Evolutionary conservation across 2,329 filamentous ascomycete genomes (phyloP), one percentile per base, ranked within the genome.

Genomic region (Magnaporthiopsis rhizophila): DNA sequence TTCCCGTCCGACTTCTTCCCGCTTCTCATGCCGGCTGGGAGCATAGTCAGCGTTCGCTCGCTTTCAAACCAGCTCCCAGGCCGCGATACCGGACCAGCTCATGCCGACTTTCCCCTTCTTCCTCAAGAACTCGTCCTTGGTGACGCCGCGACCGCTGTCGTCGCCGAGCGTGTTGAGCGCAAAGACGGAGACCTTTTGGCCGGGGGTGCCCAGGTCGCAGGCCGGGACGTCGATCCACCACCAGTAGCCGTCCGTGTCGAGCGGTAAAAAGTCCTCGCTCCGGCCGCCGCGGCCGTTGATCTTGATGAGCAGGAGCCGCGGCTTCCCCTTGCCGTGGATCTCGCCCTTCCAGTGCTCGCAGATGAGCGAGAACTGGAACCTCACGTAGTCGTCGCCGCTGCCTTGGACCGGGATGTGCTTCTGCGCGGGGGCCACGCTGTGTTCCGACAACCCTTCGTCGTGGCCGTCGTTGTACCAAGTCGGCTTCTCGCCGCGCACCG

Each of bases 311-410:
- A 95, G 77, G 71, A 94, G 86, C 59, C 92, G 78, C 65, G 87
- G 90, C 59, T 86, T 84, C 0, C 88, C 89, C 64, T 80, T 76
- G 0, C 89, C 90, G 67, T 90, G 82, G 66, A 82, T 83, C 68
- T 88, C 83, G n/a, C 88, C 80, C 58, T 87, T 86, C 91, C 91
- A 97, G 74, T 98, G 94, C 71, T 86, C 84, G 73, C 94, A 98
- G 13, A 89, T 72, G 65, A 90, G 89, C 63, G 84, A 85, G 72
- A 96, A 93, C 71, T 91, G 89, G 76, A 98, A 97, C 21, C 91
- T 85, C 34, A 95, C 78, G 1, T 82, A 76, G 57, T 82, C 76
- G 45, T 76, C 67, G 11, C 69, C 70, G 68, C 85, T 69, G 69
- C 85, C 83, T 67, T 83, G 72, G 3, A 91, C 82, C 1, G 81